Percentiles rank a stretch among this genome's conserved stretches.
Conservation (phyloP, 2,329 filamentous ascomycete genomes). For the Colletotrichum plurivorum region DNA sequence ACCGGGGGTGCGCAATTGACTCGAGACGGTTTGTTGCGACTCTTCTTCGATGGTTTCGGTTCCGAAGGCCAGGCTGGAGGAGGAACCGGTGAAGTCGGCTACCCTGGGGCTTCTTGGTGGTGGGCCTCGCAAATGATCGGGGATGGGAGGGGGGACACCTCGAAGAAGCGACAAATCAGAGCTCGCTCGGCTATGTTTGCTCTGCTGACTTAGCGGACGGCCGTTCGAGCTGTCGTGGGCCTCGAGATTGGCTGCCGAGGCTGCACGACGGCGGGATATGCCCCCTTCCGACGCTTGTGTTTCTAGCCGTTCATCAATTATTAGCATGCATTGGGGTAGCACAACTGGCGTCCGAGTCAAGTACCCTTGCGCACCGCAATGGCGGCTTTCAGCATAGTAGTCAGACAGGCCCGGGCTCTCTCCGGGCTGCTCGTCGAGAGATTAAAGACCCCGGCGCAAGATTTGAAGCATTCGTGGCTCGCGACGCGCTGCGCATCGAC, state of each 20-base stretch:
- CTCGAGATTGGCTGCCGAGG: slow-evolving; percentile 74
- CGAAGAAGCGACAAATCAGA: slow-evolving; percentile 77
- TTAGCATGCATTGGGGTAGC: slow-evolving; percentile 24
- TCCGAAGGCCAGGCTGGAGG: slow-evolving; percentile 50
- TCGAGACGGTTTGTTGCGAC: slow-evolving; percentile 60
- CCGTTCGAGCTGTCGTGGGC: slow-evolving; percentile 63
- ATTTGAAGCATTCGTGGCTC: slow-evolving; percentile 74
- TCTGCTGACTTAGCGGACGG: slow-evolving; percentile 72
- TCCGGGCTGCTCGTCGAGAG: slow-evolving; percentile 80
- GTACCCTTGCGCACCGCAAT: slow-evolving; percentile 78
- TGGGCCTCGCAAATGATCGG: slow-evolving; percentile 53
- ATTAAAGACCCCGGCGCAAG: slow-evolving; percentile 80
- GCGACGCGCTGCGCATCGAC: slow-evolving; percentile 78
- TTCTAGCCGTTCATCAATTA: slow-evolving; percentile 33
- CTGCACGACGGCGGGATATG: slow-evolving; percentile 67
- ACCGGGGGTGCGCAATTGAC: slow-evolving; percentile 66
- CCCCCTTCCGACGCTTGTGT: slow-evolving; percentile 52
- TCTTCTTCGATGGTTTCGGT: slow-evolving; percentile 54
- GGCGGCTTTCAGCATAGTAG: slow-evolving; percentile 80
- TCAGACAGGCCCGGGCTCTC: slow-evolving; percentile 81
- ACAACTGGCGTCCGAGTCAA: slow-evolving; percentile 48
- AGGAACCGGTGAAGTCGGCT: slow-evolving; percentile 56
- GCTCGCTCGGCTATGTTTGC: slow-evolving; percentile 78
- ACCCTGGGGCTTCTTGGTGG: slow-evolving; percentile 57
- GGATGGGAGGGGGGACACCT: slow-evolving; percentile 64